Base-by-base conservation (phyloP, 805 yeast species). In the Myxozyma neotropica region DNA sequence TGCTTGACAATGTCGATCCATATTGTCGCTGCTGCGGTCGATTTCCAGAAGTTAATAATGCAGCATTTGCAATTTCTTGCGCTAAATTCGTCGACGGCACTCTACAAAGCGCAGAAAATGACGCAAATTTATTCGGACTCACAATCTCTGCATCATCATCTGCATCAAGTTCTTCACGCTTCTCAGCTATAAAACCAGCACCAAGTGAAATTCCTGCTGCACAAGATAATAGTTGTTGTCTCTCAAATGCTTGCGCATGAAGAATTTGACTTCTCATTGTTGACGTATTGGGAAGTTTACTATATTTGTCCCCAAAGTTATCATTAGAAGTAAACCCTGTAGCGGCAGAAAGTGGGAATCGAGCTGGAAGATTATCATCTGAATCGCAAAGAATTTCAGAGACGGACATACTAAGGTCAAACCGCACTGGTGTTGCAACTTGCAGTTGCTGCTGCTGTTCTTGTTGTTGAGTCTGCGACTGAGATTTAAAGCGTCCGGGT, bases 331-430 rank as follows among this genome's bases (percentile, higher is more conserved):
- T 7, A 29, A 13, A 35, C 17, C 40, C 40, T 4, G 40, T 31
- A 13, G 5, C 12, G 6, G 40, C 12, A 21, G 27, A 17, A 17
- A 45, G 23, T 13, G 35, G 49, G 23, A 45, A 31, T 27, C 29
- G 51, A 17, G 51, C 26, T 3, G 51, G 38, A 4, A 47, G 21
- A 17, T 47, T 21, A 12, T 47, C 51, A n/a, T 47, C 27, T 23
- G 42, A 36, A 19, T 27, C 33, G 39, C 55, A 48, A 21, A 46
- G 13, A 19, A 58, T 58, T 19, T 58, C 57, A 6, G 61, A 58
- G 4, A 53, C 47, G 10, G 61, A 45, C 29, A 29, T 42, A 23
- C 54, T 58, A 19, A 58, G 17, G 15, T 58, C 55, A 24, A 57
- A 45, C 23, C 47, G 56, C 23, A 45, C 53, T 6, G 50, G 24